A percentile compares a stretch with the other conserved stretches of the same genome.
Evolutionary conservation across 2,329 filamentous ascomycete species (phyloP).

Genomic region (Fragosphaeria purpurea): DNA sequence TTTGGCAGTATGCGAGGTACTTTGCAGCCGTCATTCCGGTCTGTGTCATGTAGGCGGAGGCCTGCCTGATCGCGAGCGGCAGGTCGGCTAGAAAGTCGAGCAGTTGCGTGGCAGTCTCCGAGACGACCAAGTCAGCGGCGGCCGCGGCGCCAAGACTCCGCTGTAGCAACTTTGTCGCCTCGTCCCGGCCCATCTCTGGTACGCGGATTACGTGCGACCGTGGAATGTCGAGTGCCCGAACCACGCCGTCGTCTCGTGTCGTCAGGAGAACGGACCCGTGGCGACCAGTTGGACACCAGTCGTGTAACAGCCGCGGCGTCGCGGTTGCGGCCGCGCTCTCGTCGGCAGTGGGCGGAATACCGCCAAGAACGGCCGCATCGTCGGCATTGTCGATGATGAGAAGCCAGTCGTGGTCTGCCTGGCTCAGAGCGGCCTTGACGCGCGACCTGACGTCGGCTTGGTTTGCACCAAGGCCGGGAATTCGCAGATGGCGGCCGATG

Average conservation of each 20-base stretch:
- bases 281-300: no score
- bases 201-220: constrained; percentile 14
- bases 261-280: constrained; percentile 11
- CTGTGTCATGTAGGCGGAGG: constrained; percentile 2
- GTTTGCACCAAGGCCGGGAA: constrained; percentile 21
- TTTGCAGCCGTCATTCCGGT: background rate
- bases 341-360: constrained; percentile 7
- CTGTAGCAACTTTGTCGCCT: constrained; percentile 16
- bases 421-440: constrained; percentile 23
- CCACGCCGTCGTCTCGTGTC: constrained; percentile 13
- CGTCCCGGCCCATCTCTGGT: constrained; percentile 13
- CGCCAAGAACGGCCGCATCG: constrained; percentile 21
- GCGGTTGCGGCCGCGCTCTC: no score
- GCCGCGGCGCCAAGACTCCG: constrained; percentile 6
- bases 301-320: no score
- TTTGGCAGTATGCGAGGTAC: constrained; percentile 2
- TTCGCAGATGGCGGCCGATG: constrained; percentile 19
- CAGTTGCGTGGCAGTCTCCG: background rate
- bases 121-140: background rate
- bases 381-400: constrained; percentile 35
- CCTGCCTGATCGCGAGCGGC: constrained; percentile 8
- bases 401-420: constrained; percentile 24
- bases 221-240: constrained; percentile 6
- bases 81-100: constrained; percentile 3
- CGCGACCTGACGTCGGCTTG: constrained; percentile 25